A percentile compares a stretch with the other conserved stretches of the same genome.
These are phyloP conservation scores for Botrytis medusae DNA, from an alignment of 2,329 filamentous ascomycete species.

Conservation along the genomic window DNA sequence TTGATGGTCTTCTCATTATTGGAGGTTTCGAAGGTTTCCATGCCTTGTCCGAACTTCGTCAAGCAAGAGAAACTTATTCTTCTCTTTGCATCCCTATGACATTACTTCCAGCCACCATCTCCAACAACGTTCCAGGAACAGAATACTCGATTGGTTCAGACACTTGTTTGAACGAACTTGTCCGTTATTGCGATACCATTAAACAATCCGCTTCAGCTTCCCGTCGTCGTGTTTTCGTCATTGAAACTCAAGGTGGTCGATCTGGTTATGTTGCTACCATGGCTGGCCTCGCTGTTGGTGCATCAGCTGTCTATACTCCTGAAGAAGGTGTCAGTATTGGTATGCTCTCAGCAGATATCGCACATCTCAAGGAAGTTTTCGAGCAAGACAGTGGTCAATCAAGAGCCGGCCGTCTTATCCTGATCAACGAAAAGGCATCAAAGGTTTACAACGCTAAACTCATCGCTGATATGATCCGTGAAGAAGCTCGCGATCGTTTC, in stretches of 20 bases:
- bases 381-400: conserved; percentile 81
- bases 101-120: conserved; percentile 92
- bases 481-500: conserved; percentile 88
- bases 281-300: conserved; percentile 87
- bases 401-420: conserved; percentile 86
- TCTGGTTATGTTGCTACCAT: conserved; percentile 93
- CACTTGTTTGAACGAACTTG: conserved; percentile 92
- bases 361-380: conserved; percentile 84
- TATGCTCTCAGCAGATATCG: conserved; percentile 89
- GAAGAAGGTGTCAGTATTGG: conserved; percentile 94
- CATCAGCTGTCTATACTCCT: conserved; percentile 90
- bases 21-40: conserved; percentile 98
- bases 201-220: conserved; percentile 95
- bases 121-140: conserved; percentile 96
- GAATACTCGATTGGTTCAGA: conserved; percentile 97
- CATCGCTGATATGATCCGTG: conserved; percentile 92
- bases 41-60: conserved; percentile 80
- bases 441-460: conserved; percentile 88
- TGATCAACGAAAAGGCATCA: conserved; percentile 95
- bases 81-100: conserved; percentile 91
- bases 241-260: conserved; percentile 93
- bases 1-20: conserved; percentile 88
- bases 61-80: conserved; percentile 74
- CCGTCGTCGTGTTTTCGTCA: conserved; percentile 90
- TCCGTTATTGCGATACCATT: conserved; percentile 95